These are phyloP conservation scores for Castanospermum australe DNA, from an alignment of 306 rosid genomes.

Conservation along the genomic window DNA sequence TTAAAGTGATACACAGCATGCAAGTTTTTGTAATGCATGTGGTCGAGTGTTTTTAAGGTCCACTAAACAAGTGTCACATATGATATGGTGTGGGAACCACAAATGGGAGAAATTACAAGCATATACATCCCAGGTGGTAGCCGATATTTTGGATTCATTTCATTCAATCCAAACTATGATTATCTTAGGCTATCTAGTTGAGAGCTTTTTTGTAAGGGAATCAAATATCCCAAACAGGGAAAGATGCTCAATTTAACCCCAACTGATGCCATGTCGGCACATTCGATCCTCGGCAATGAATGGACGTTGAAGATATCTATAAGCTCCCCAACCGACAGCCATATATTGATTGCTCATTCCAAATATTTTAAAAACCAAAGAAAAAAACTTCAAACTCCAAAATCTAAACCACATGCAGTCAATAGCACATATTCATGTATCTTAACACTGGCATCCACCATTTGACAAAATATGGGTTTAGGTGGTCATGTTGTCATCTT, in stretches of 20 bases:
- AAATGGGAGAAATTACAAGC: too few species aligned
- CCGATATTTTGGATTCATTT: not conserved
- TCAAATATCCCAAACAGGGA: not conserved
- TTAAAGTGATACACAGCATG: too few species aligned
- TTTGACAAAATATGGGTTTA: not conserved
- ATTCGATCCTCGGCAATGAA: not conserved
- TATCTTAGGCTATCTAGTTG: not conserved
- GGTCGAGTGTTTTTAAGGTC: not conserved
- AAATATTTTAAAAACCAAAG: not conserved
- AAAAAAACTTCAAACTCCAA: not conserved
- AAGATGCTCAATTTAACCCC: not conserved
- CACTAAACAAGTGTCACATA: not conserved
- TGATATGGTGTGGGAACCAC: too few species aligned
- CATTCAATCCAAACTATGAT: not conserved
- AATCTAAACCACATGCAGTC: not conserved
- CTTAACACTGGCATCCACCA: not conserved
- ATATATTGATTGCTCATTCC: too few species aligned
- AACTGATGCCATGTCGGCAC: not conserved
- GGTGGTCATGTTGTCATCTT: not conserved
- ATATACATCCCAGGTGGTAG: not conserved
- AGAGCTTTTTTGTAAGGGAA: not conserved
- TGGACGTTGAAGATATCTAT: not conserved
- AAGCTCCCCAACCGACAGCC: not conserved
- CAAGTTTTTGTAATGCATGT: not conserved
- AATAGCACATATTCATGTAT: not conserved